Evolutionary conservation across 2,329 filamentous ascomycete genomes (phyloP), one percentile per base, ranked within the genome.

Genomic region (Scedosporium boydii): DNA sequence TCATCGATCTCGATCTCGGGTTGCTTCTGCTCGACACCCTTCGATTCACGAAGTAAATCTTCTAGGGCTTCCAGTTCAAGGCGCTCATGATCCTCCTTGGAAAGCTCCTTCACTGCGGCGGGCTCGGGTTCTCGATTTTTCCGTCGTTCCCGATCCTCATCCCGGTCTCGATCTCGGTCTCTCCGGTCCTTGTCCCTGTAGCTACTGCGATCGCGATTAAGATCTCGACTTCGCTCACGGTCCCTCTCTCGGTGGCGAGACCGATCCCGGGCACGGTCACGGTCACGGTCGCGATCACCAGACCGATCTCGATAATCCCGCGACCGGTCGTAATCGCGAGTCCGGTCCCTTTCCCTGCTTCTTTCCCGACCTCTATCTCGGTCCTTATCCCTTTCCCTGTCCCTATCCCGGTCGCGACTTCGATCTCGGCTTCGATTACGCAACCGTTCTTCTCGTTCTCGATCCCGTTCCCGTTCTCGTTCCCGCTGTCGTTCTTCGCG

Each of bases 1-100:
- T 80, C 76, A 64, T 86, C 83, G 46, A 85, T 74, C 66, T 86
- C 83, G 56, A 84, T 68, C 67, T 85, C 83, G 6, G 78, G 80
- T 62, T 80, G 77, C 64, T 80, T 79, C 2, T 75, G 73, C 3
- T 75, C 70, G 27, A 76, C 74, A 53, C 78, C 78, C 61, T 79
- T 83, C 70, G 82, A 85, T 67, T 86, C 83, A n/a, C 83, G 77
- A 12, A 86, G 71, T 14, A 86, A 76, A 64, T 86, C 81, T 21
- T 80, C 81, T 63, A 86, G 72, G 1, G 83, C 83, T 66, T 85
- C 81, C 67, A 81, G 78, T 67, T 86, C 83, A 6, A 86, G 76
- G 18, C 78, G 76, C 61, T 84, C 79, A 27, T 82, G 78, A 46
- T 86, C 82, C 66, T 86, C 83, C 64, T 84, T 80, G 6, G 82